Evolutionary conservation across 2,329 filamentous ascomycete species (phyloP), one percentile per base, ranked within the genome.

Genomic region (Coleophoma eucalyptorum): DNA sequence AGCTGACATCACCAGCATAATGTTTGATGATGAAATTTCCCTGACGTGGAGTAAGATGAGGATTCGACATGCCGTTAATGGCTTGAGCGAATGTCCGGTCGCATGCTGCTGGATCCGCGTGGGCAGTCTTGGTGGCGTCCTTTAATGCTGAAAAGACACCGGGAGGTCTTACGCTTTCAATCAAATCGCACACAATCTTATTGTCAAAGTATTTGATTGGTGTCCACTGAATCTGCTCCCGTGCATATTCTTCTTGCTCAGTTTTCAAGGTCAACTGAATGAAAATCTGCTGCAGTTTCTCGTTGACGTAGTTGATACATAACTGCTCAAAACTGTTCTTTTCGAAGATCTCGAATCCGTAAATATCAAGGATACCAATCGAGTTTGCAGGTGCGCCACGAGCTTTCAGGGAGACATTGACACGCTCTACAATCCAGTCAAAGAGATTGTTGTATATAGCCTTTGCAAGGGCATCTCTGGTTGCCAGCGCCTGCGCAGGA

Each of bases 131-230:
- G 58, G 94, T 97, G 44, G 94, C 94, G 72, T 99, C 94, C 68
- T 99, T 99, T 72, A 99, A 76, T 4, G 92, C 92, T 6, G 94
- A 94, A 66, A 99, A 97, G 43, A 99, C 84, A 64, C 94, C 94
- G 1, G 90, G 88, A 5, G 94, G 94, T 49, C 92, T 79, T 66
- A 87, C 84, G 65, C 95, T 89, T 70, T 99, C 94, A 60, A 99
- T 99, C 64, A 99, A 71, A 55, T 97, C 94, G 68, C 94, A 99
- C 51, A 99, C 94, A 44, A 99, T 87, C 77, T 97, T 97, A 79
- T 99, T 99, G 72, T 99, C 94, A 62, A 97, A 99, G 72, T 97
- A 99, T 64, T 94, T 95, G 78, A 99, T 99, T 2, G 94, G 94
- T 0, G 92, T 97, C 94, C 94, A 99, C 66, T 96, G 86, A 66